Percentiles rank a stretch among this genome's conserved stretches.
phyloP scores from a whole-genome alignment of 768 basidiomycete species.

The Scleroderma citrinum region DNA sequence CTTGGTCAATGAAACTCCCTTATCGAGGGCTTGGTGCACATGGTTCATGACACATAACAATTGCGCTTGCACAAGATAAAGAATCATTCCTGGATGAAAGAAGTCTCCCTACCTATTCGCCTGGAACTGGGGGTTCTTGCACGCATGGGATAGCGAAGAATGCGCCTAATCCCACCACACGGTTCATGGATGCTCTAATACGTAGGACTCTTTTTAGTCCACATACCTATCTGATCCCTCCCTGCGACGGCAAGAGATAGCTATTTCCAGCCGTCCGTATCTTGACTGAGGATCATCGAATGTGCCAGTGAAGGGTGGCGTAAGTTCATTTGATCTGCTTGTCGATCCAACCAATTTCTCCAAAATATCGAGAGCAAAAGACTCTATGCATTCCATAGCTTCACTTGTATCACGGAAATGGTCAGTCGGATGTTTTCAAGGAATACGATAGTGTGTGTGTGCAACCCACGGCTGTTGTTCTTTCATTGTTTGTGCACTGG shows the following conservation, averaged over 20 bases:
- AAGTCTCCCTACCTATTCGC: slow-evolving; percentile 34
- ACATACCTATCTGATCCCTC: slow-evolving; percentile 25
- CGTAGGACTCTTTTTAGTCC: slow-evolving; percentile 3
- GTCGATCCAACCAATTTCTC: slow-evolving; percentile 24
- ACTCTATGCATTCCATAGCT: slow-evolving; percentile 24
- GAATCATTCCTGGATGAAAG: neutral
- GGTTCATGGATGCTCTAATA: neutral
- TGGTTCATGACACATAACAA: slow-evolving; percentile 60
- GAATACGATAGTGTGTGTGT: no score
- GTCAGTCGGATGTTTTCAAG: no score
- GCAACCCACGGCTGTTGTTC: no score
- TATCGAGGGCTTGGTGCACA: slow-evolving; percentile 60
- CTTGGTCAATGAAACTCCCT: slow-evolving; percentile 56
- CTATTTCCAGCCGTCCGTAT: slow-evolving; percentile 27
- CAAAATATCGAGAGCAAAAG: slow-evolving; percentile 24
- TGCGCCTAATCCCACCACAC: slow-evolving; percentile 14
- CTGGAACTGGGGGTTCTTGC: slow-evolving; percentile 31
- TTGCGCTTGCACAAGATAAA: slow-evolving; percentile 44
- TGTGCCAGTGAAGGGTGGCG: neutral
- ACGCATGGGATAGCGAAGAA: slow-evolving; percentile 34
- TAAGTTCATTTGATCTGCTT: slow-evolving; percentile 1
- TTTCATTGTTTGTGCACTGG: no score
- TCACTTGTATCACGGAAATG: no score
- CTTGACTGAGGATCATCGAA: slow-evolving; percentile 3
- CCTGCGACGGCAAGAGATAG: slow-evolving; percentile 33